These are phyloP conservation scores for Komagataella populi DNA, from an alignment of 805 yeast genomes.

Conservation along the genomic window DNA sequence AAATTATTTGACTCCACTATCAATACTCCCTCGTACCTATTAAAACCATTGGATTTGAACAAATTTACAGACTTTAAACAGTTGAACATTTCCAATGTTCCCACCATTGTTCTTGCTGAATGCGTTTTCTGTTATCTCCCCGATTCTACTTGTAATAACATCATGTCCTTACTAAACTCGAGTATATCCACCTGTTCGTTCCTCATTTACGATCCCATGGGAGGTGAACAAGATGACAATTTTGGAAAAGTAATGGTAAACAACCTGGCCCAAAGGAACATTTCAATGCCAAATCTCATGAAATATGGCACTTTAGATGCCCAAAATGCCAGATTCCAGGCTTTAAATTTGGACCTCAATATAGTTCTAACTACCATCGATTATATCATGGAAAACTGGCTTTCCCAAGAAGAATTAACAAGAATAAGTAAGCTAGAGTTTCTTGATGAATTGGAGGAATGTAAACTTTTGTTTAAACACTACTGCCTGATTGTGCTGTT, in stretches of 20 bases:
- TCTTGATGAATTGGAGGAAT: conserved; percentile 67
- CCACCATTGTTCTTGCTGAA: conserved; percentile 58
- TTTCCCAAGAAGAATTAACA: conserved; percentile 20
- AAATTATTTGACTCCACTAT: conserved; percentile 14
- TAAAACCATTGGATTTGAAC: conserved; percentile 45
- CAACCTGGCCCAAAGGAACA: conserved; percentile 47
- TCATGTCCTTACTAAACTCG: conserved; percentile 28
- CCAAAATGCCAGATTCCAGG: conserved; percentile 23
- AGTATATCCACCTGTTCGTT: conserved; percentile 16
- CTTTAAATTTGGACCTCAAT: conserved; percentile 8
- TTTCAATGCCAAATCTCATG: conserved; percentile 43
- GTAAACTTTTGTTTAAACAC: conserved; percentile 45
- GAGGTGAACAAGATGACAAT: conserved; percentile 18
- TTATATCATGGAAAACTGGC: conserved; percentile 27
- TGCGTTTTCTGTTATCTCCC: conserved; percentile 65
- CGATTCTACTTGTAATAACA: conserved; percentile 29
- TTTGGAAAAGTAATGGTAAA: conserved; percentile 60
- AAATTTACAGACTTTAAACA: conserved; percentile 7
- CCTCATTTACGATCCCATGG: conserved; percentile 59
- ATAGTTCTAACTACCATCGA: conserved; percentile 32
- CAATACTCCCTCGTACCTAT: conserved; percentile 29
- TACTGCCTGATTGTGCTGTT: conserved; percentile 28
- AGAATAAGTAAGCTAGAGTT: conserved; percentile 44
- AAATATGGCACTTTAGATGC: conserved; percentile 31
- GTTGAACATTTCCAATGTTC: conserved; percentile 15